Evolutionary conservation across 176 grass and related monocot species (phyloP), one percentile per base, ranked within the genome.

Genomic region (Hsuehochloa calcarea): DNA sequence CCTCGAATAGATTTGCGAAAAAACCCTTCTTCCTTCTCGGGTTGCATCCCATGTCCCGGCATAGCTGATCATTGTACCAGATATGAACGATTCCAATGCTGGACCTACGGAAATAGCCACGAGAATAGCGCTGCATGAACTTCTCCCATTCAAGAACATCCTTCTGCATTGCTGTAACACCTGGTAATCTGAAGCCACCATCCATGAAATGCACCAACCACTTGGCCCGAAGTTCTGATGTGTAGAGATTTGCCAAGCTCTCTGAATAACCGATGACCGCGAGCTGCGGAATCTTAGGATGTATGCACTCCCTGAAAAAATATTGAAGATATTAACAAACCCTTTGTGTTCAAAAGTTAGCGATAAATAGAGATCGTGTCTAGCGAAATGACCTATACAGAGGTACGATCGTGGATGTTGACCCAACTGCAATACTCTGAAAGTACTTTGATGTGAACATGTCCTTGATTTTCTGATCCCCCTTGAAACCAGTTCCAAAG

Each of bases 1-100:
- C 69, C 3, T 82, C 61, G 8, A 90, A 85, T 22, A 91, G 72
- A 13, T 94, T 82, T 5, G 68, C 66, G 10, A 92, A 51, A 37
- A 90, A 81, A 0, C 81, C 56, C 3, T 90, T 92, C 78, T 94
- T 94, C 16, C 93, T 92, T 43, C 17, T 89, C 2, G 77, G 84
- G 20, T 92, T 87, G 65, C 84, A 90, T 0, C 92, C 90, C 90
- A 94, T 94, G 23, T 92, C 93, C 3, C 10, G 22, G 62, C 93
- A 94, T 49, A 94, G 80, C 29, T 77, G 82, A 83, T 94, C 93
- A 54, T 88, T 92, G 74, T 92, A 90, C 85, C 90, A 92, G 43
- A 41, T 92, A 64, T 88, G 81, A 37, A 90, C 77, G 11, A 84
- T 34, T 0, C 84, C 84, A 4, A 94, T 45, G 12, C 90, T 76